Evolutionary conservation across 148 eudicot genomes (phyloP).

Genomic region (Limonium bicolor): DNA sequence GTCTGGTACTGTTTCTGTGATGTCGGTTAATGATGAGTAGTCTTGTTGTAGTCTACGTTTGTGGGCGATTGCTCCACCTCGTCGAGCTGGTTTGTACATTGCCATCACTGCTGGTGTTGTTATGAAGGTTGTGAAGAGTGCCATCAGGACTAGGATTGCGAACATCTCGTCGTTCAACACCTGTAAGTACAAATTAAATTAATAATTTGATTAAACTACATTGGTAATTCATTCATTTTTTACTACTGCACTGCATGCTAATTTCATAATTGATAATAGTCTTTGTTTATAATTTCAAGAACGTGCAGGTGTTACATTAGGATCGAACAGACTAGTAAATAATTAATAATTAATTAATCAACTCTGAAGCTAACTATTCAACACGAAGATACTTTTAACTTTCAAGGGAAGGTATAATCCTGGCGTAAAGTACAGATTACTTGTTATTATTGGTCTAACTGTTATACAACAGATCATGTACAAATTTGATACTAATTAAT

Average conservation of each 20-base stretch:
- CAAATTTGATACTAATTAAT: too few relatives aligned
- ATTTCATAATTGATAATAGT: too few relatives aligned
- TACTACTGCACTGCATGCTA: too few relatives aligned
- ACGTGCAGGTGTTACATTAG: neutral
- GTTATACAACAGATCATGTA: too few relatives aligned
- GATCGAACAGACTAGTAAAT: too few relatives aligned
- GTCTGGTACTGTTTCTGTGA: neutral
- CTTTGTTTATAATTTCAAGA: neutral
- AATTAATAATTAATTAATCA: too few relatives aligned
- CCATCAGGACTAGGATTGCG: constrained; percentile 59
- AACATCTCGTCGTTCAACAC: constrained; percentile 57
- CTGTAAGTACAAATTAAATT: constrained; percentile 11
- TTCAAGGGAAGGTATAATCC: too few relatives aligned
- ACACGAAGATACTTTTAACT: too few relatives aligned
- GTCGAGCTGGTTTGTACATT: constrained; percentile 36
- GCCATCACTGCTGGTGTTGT: constrained; percentile 50
- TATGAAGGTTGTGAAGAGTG: constrained; percentile 53
- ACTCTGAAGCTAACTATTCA: too few relatives aligned
- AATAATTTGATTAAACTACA: neutral
- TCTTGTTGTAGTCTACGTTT: constrained; percentile 15
- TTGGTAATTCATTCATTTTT: neutral
- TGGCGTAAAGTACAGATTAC: too few relatives aligned
- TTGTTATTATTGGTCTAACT: too few relatives aligned
- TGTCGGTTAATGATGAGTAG: too few relatives aligned
- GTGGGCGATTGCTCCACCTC: neutral